Evolutionary conservation across 2,329 filamentous ascomycete genomes (phyloP).

Genomic region (Aspergillus pseudoterreus): DNA sequence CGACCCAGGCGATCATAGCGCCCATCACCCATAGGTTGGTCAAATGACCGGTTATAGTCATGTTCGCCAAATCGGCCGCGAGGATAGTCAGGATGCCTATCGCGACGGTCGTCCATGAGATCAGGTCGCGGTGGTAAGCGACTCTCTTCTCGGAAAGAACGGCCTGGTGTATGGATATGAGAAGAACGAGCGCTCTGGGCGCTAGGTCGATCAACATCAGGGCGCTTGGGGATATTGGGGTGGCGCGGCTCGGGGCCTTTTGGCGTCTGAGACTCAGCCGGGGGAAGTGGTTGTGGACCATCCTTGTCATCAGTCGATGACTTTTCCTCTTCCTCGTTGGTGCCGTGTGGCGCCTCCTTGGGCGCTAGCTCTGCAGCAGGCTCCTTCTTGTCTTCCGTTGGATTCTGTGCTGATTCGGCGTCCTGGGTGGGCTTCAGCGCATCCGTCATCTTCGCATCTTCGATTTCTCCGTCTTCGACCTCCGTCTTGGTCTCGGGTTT

Average conservation of each 20-base stretch:
- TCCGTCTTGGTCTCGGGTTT: conserved; percentile 31
- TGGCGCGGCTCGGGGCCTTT: conserved; percentile 27
- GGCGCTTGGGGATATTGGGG: conserved; percentile 34
- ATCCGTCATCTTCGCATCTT: conserved; percentile 44
- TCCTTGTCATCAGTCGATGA: conserved; percentile 8
- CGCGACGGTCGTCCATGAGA: conserved; percentile 35
- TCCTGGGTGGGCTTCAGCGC: conserved; percentile 10
- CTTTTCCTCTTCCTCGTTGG: conserved; percentile 6
- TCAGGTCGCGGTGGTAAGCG: conserved; percentile 38
- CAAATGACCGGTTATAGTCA: conserved; percentile 34
- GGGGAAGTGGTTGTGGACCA: conserved; percentile 13
- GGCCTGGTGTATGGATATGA: conserved; percentile 35
- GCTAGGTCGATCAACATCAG: conserved; percentile 33
- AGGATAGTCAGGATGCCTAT: conserved; percentile 36
- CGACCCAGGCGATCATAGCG: conserved; percentile 38
- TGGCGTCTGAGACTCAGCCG: conserved; percentile 23
- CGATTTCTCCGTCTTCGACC: conserved; percentile 45
- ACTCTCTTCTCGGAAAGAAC: conserved; percentile 35
- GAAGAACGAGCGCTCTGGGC: conserved; percentile 24
- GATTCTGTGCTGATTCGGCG: conserved; percentile 3
- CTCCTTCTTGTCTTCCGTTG: conserved; percentile 11
- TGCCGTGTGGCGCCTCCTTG: conserved; percentile 1
- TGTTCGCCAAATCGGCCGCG: conserved; percentile 36
- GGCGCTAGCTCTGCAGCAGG: conserved; percentile 3
- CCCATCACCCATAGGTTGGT: conserved; percentile 29